Evolutionary conservation across 139 green algal genomes (phyloP), one percentile per base, ranked within the genome.

Genomic region (Trebouxia sp.): DNA sequence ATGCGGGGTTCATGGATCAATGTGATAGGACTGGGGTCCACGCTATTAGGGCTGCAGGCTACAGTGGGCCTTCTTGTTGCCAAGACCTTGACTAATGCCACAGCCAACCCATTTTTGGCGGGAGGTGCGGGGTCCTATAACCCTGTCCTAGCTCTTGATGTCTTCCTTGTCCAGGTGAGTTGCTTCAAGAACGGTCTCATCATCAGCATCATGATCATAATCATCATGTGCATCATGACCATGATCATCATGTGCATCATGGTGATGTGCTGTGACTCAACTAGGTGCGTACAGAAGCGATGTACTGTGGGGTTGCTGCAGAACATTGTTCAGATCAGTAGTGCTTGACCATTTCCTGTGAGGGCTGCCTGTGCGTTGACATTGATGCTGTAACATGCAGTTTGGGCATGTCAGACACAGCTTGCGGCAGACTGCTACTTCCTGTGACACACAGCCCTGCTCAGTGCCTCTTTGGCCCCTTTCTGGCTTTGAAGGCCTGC

Each of bases 141-240:
- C 87, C 96, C 96, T 4, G 97, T 99, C 79, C 88, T 99, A 43
- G 96, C 97, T 5, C 90, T 99, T 75, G 97, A 99, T 84, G 96
- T 99, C 3, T 99, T 99, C 90, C 89, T 99, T 69, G 93, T 99
- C 38, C 96, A 98, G 91, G 92, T 92, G 80, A 28, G 53, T 38
- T 24, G 9, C 1, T 45, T 20, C 17, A 32, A 74, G 5, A 43
- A 22, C 17, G 37, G 45, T 32, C n/a, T n/a, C 39, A 38, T 56
- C 11, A 41, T 12, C 45, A 10, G 58, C 20, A n/a, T n/a, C 26
- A 32, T 32, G 20, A 32, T n/a, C n/a, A n/a, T n/a, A n/a, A n/a
- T n/a, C n/a, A n/a, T n/a, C n/a, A n/a, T n/a, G n/a, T n/a, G n/a
- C n/a, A n/a, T n/a, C n/a, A n/a, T n/a, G n/a, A n/a, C n/a, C n/a